Conservation (phyloP, 140 eudicot species). For the Anethum foeniculum region DNA sequence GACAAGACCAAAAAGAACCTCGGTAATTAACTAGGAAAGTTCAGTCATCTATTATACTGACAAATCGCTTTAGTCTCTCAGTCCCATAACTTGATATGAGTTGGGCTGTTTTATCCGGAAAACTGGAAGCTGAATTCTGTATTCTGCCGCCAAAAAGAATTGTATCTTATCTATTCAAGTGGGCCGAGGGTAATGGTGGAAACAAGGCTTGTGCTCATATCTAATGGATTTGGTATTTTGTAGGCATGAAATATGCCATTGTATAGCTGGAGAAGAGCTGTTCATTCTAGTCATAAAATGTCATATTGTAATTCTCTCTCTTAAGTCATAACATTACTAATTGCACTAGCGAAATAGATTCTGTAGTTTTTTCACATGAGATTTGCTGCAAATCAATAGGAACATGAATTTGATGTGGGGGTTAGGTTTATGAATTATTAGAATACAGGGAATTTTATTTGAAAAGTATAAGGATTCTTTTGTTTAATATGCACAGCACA, state of each 20-base stretch:
- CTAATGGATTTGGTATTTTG: background rate
- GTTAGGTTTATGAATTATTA: background rate
- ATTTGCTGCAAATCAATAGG: background rate
- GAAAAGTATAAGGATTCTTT: background rate
- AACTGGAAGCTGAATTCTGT: background rate
- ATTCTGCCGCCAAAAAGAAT: conserved; percentile 4
- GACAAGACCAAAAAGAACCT: conserved; percentile 26
- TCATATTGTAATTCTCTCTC: conserved; percentile 3
- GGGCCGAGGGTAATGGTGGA: background rate
- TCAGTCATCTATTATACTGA: background rate
- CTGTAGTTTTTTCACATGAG: conserved; percentile 4
- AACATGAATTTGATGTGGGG: background rate
- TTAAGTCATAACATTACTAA: background rate
- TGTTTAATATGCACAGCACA: background rate
- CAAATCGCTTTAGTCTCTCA: background rate
- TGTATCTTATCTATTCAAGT: background rate
- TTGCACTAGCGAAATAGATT: conserved; percentile 6
- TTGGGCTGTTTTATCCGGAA: conserved; percentile 1
- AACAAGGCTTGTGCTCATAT: background rate
- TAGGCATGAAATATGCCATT: conserved; percentile 8
- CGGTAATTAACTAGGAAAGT: conserved; percentile 7
- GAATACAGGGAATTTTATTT: background rate
- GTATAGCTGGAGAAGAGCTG: conserved; percentile 1
- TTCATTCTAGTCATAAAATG: conserved; percentile 8
- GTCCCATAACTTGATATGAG: background rate